Conservation (phyloP, 163 green algal genomes). For the Scenedesmus sp. region DNA sequence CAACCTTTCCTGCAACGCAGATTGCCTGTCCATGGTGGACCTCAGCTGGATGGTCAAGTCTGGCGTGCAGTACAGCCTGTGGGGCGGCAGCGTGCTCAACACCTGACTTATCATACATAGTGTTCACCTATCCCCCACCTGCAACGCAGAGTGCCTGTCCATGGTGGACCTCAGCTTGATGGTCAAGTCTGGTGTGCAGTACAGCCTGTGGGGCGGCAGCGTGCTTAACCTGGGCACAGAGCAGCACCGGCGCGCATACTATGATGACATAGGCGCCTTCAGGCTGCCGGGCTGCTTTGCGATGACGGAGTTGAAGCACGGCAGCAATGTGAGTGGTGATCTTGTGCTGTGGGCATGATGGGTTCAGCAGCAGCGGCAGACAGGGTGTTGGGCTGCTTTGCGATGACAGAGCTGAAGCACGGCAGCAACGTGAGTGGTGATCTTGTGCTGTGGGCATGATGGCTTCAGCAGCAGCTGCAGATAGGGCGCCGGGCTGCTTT, state of each 20-base stretch:
- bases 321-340: slow-evolving; percentile 70
- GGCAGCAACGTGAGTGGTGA: slow-evolving; percentile 75
- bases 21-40: too few relatives aligned
- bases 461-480: not conserved
- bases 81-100: too few relatives aligned
- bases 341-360: not conserved
- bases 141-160: slow-evolving; percentile 66
- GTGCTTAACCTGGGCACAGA: slow-evolving; percentile 93
- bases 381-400: slow-evolving; percentile 79
- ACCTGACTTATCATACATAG: not conserved
- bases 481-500: slow-evolving; percentile 76
- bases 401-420: slow-evolving; percentile 97
- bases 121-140: slow-evolving; percentile 71
- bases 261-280: slow-evolving; percentile 89
- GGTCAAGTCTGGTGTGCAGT: slow-evolving; percentile 93
- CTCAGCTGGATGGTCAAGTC: too few relatives aligned
- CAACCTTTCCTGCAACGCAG: not conserved
- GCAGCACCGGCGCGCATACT: slow-evolving; percentile 84
- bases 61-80: too few relatives aligned
- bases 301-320: slow-evolving; percentile 97
- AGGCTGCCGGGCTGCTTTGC: slow-evolving; percentile 92
- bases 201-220: slow-evolving; percentile 93
- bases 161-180: slow-evolving; percentile 79
- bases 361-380: not conserved
- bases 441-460: not conserved